Conservation (phyloP, 768 basidiomycete species). For the Megacollybia marginata region DNA sequence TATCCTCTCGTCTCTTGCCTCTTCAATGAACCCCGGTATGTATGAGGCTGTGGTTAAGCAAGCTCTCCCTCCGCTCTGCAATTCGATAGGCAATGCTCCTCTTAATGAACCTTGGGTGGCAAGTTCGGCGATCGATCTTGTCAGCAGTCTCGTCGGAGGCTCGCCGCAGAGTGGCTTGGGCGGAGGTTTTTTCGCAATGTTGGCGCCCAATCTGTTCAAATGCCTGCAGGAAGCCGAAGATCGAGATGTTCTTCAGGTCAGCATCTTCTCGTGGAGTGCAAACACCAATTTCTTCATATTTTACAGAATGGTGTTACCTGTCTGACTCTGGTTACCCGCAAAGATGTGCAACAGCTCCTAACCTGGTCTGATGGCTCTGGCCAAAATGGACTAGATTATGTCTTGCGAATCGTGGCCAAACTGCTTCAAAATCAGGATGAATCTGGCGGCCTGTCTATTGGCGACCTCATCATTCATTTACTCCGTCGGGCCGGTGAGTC, state of each 20-base stretch:
- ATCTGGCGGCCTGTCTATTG: conserved; percentile 87
- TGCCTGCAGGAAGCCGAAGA: conserved; percentile 71
- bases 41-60: conserved; percentile 69
- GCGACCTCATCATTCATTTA: conserved; percentile 91
- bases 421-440: conserved; percentile 79
- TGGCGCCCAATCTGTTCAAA: conserved; percentile 71
- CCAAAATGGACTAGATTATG: conserved; percentile 67
- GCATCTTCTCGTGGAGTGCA: not conserved
- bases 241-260: conserved; percentile 75
- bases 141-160: conserved; percentile 65
- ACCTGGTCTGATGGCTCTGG: conserved; percentile 65
- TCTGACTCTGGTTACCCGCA: conserved; percentile 79
- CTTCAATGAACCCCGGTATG: conserved; percentile 48
- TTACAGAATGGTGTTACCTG: conserved; percentile 73
- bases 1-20: conserved; percentile 63
- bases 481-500: conserved; percentile 76
- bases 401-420: conserved; percentile 70
- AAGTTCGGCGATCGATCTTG: conserved; percentile 75
- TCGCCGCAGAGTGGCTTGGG: conserved; percentile 60
- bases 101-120: conserved; percentile 68
- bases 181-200: conserved; percentile 67
- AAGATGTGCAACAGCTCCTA: conserved; percentile 77
- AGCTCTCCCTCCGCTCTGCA: conserved; percentile 66
- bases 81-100: conserved; percentile 51
- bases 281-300: not conserved